A percentile compares a stretch with the other conserved stretches of the same genome.
These are phyloP conservation scores for Lipomyces kockii DNA, from an alignment of 805 yeast genomes.

Conservation along the genomic window DNA sequence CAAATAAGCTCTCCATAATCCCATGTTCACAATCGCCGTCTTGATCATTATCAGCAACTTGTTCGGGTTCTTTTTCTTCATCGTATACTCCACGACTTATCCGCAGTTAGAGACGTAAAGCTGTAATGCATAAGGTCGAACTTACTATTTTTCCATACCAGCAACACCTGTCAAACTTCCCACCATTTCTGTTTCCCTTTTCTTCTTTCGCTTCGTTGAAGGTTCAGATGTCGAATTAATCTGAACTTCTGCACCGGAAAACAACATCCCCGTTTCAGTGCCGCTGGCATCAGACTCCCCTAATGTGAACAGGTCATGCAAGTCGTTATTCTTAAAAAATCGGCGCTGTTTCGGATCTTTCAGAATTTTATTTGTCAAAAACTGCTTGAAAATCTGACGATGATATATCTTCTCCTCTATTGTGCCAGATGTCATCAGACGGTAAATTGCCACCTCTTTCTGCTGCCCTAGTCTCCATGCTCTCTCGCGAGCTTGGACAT, in stretches of 20 bases:
- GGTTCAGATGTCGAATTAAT: slow-evolving; percentile 42
- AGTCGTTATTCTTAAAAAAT: slow-evolving; percentile 88
- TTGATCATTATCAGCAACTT: slow-evolving; percentile 28
- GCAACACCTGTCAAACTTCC: slow-evolving; percentile 72
- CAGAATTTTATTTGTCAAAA: slow-evolving; percentile 87
- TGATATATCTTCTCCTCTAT: slow-evolving; percentile 97
- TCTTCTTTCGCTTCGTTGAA: slow-evolving; percentile 39
- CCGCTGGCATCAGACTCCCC: slow-evolving; percentile 73
- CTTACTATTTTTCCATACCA: slow-evolving; percentile 65
- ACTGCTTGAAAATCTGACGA: slow-evolving; percentile 94
- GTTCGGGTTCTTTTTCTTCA: slow-evolving; percentile 13
- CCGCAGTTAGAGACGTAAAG: not conserved
- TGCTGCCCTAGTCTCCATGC: slow-evolving; percentile 98
- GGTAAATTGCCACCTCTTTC: slow-evolving; percentile 84
- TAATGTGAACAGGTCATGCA: slow-evolving; percentile 84
- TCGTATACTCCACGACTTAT: slow-evolving; percentile 22
- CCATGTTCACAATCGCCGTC: slow-evolving; percentile 54
- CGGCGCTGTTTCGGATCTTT: slow-evolving; percentile 94
- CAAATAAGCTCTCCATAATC: slow-evolving; percentile 75
- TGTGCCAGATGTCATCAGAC: slow-evolving; percentile 92
- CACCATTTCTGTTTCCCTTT: slow-evolving; percentile 65
- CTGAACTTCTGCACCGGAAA: slow-evolving; percentile 54
- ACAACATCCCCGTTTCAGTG: slow-evolving; percentile 70
- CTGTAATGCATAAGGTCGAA: slow-evolving; percentile 44
- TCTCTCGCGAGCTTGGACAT: slow-evolving; percentile 92